Conservation (phyloP, 73 alveolate species). For the Uronychia setigera region DNA sequence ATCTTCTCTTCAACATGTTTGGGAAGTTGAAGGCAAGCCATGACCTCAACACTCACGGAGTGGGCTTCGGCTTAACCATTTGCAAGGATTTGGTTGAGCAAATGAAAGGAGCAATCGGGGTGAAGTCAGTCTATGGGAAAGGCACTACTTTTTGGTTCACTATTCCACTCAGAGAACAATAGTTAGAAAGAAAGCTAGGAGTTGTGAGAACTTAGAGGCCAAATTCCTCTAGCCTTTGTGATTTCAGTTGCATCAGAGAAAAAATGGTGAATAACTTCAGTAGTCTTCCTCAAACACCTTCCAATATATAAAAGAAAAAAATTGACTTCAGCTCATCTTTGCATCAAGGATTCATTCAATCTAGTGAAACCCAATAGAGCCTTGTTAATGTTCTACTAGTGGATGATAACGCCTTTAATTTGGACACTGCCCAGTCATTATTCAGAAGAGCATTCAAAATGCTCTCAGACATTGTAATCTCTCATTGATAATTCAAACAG, state of each 20-base stretch:
- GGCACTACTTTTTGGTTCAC: constrained; percentile 8
- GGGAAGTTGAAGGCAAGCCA: not conserved
- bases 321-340: too few relatives aligned
- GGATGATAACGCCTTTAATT: too few relatives aligned
- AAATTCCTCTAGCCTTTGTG: not conserved
- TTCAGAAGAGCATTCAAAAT: too few relatives aligned
- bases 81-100: not conserved
- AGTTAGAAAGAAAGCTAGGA: not conserved
- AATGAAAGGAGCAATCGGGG: not conserved
- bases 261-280: too few relatives aligned
- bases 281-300: too few relatives aligned
- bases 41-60: not conserved
- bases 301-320: too few relatives aligned
- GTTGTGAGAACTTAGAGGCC: not conserved
- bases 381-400: not conserved
- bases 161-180: not conserved
- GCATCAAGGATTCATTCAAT: too few relatives aligned
- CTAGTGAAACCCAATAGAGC: not conserved
- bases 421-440: too few relatives aligned
- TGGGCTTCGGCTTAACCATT: constrained; percentile 11
- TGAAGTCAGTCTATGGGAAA: not conserved
- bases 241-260: too few relatives aligned
- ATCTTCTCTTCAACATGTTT: not conserved
- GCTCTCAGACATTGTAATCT: not conserved
- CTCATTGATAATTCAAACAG: too few relatives aligned